Evolutionary conservation across 768 basidiomycete species (phyloP), one percentile per base, ranked within the genome.

Genomic region (Collybiopsis confluens): DNA sequence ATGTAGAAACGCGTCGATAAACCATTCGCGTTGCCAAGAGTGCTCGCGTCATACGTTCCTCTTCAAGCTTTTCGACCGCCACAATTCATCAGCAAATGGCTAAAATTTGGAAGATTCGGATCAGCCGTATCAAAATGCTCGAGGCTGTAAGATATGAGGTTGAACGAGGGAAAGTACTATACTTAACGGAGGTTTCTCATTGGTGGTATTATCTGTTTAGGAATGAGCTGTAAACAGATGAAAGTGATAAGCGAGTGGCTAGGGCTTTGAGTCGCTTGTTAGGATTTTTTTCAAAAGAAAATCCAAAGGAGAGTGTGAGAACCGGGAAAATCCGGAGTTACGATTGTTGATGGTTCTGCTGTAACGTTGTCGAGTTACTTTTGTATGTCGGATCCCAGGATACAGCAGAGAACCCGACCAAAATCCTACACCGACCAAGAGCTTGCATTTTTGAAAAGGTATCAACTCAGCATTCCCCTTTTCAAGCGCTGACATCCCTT

Each of bases 391-490:
- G 79, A 82, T 80, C 79, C 79, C 68, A 81, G 81, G 78, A 73
- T 80, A 71, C 78, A 35, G 35, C 47, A 43, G 27, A 83, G 81
- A 76, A 77, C 81, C 70, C 78, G 81, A 67, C 81, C 81, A 60
- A 83, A 82, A 74, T 73, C 78, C 56, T 83, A 84, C 68, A 83
- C 79, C 53, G 79, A 81, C 66, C 80, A 81, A 63, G 82, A 84
- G 65, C 75, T 84, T 56, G 69, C 68, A 16, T 84, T 81, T 68
- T 73, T 84, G 30, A 76, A 75, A 59, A 75, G 74, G 68, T 82
- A 70, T 52, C 64, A 68, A 43, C 28, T 43, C 46, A 33, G 37
- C 16, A 33, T 50, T 40, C 26, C 24, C 30, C 15, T 26, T 27
- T 21, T 35, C 38, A 30, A 37, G 16, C 50, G 59, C 33, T 47